These are phyloP conservation scores for Buxus sempervirens DNA, from an alignment of 164 flowering plant species.

Conservation along the genomic window DNA sequence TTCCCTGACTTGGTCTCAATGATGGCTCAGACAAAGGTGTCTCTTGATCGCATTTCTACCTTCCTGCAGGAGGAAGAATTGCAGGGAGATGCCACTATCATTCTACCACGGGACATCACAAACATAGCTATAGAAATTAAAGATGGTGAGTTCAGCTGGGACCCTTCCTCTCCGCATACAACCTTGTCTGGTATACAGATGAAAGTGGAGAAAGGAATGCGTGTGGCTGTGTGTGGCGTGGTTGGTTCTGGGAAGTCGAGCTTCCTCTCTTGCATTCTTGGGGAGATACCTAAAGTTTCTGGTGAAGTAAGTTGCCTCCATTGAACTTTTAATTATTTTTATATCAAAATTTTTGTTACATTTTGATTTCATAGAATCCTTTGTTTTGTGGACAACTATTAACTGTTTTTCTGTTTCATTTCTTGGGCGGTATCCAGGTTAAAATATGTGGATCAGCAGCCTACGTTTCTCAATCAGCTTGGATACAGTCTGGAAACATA, in stretches of 20 bases:
- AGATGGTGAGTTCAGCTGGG: slow-evolving; percentile 84
- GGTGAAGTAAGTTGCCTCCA: slow-evolving; percentile 70
- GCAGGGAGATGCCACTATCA: slow-evolving; percentile 77
- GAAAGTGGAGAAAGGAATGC: slow-evolving; percentile 81
- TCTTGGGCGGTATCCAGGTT: slow-evolving; percentile 45
- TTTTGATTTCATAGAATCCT: background rate
- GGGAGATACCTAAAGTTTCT: slow-evolving; percentile 85
- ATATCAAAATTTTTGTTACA: background rate
- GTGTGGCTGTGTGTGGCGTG: slow-evolving; percentile 92
- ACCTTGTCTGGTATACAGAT: slow-evolving; percentile 70
- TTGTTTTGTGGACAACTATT: background rate
- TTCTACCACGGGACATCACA: slow-evolving; percentile 61
- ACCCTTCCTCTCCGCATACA: slow-evolving; percentile 55
- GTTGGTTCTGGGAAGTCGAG: slow-evolving; percentile 98
- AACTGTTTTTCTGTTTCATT: background rate
- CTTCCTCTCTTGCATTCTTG: slow-evolving; percentile 93
- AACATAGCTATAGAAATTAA: slow-evolving; percentile 70
- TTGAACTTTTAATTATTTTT: slow-evolving; percentile 2
- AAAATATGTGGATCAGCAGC: slow-evolving; percentile 86
- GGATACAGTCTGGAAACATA: slow-evolving; percentile 98
- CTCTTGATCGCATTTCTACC: slow-evolving; percentile 82
- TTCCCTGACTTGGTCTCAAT: slow-evolving; percentile 93
- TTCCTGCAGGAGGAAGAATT: slow-evolving; percentile 86
- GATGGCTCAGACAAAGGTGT: slow-evolving; percentile 98
- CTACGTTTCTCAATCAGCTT: slow-evolving; percentile 96